Evolutionary conservation across 208 protist genomes (phyloP), one percentile per base, ranked within the genome.

Genomic region (Trypanosoma mega): DNA sequence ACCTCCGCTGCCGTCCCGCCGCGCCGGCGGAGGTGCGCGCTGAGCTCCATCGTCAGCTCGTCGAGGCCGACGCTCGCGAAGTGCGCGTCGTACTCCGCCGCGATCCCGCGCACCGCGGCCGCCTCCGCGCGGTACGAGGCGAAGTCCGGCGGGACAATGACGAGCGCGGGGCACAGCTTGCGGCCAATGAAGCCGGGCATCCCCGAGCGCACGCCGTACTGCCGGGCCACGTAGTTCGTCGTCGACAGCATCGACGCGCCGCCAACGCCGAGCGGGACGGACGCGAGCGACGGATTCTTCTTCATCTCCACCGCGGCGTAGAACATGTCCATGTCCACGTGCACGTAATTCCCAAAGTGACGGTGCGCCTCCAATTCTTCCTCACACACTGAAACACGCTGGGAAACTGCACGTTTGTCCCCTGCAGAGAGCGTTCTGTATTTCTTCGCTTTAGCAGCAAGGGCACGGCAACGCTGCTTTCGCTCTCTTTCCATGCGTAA

Each of bases 171-270:
- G 63, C 94, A 98, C 14, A 98, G 78, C 52, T 88, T 82, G 47
- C 73, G 57, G 29, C 80, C 94, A 61, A 98, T 97, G 74, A 96
- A 98, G 20, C 96, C 96, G 0, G 96, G 94, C 97, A 99, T 99
- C 8, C 95, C 97, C 20, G 84, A 87, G 33, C 97, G 88, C 24
- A 99, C 96, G 27, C 97, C 97, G 76, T 91, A 98, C 74, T 96
- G 78, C 21, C 97, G 78, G 12, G 97, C 97, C 39, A 93, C 85
- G 74, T 99, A 99, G 78, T 97, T 98, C 0, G 91, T 87, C n/a
- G 97, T 99, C 24, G 74, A 86, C 6, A 99, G 79, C 97, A 98
- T 99, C 41, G 76, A 66, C 58, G 76, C 70, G 41, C 83, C 80
- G 37, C 97, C 97, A 1, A 99, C 94, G 23, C 90, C 97, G 37